Conservation (phyloP, 305 asterid species). For the Caryopteris hybrid region DNA sequence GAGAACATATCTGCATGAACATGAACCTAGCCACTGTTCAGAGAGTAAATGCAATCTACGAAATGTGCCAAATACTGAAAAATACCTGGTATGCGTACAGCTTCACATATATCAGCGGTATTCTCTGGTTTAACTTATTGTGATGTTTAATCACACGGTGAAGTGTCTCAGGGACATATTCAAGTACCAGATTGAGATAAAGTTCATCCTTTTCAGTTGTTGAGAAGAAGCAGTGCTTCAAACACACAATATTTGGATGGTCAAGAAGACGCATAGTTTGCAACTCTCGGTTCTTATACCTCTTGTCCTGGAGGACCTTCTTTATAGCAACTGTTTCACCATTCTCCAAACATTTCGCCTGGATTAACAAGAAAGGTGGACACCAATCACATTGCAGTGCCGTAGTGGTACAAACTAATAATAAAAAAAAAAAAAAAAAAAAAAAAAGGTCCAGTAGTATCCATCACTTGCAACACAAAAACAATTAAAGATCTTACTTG, state of each 20-base stretch:
- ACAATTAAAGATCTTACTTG: slow-evolving; percentile 46
- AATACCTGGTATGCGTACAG: slow-evolving; percentile 91
- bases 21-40: not conserved
- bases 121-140: slow-evolving; percentile 87
- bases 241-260: slow-evolving; percentile 88
- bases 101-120: slow-evolving; percentile 89
- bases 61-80: not conserved
- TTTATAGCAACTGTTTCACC: slow-evolving; percentile 93
- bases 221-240: slow-evolving; percentile 96
- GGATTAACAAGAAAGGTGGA: slow-evolving; percentile 24
- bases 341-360: slow-evolving; percentile 96
- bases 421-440: not conserved
- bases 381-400: slow-evolving; percentile 3
- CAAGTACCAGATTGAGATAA: slow-evolving; percentile 92
- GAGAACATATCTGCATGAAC: not conserved
- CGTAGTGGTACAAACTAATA: not conserved
- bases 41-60: slow-evolving; percentile 1
- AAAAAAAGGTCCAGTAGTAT: slow-evolving; percentile 2
- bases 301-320: slow-evolving; percentile 92
- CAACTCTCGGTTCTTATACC: slow-evolving; percentile 92
- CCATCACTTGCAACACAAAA: slow-evolving; percentile 11
- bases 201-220: slow-evolving; percentile 93
- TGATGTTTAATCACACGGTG: slow-evolving; percentile 94
- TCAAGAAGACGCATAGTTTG: slow-evolving; percentile 97
- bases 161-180: slow-evolving; percentile 96